A percentile compares a stretch with the other conserved stretches of the same genome.
These are phyloP conservation scores for Arachis stenosperma DNA, from an alignment of 306 rosid genomes.

Conservation along the genomic window DNA sequence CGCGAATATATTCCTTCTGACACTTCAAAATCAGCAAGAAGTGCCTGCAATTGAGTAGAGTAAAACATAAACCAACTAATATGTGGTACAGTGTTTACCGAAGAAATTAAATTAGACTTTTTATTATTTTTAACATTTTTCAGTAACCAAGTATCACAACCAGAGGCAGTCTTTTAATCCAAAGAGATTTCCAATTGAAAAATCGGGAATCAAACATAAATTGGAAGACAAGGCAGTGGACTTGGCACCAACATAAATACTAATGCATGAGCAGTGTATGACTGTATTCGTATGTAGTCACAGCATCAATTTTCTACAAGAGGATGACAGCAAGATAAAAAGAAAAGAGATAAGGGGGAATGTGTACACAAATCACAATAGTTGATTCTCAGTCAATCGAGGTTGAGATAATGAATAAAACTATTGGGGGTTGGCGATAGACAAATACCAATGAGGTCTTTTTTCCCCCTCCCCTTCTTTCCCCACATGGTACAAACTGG, in stretches of 20 bases:
- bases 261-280: neutral
- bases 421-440: neutral
- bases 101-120: conserved; percentile 3
- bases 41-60: conserved; percentile 52
- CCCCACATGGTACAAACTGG: neutral
- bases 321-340: neutral
- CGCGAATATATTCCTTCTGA: conserved; percentile 77
- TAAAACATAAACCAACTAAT: conserved; percentile 16
- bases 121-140: neutral
- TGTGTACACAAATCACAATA: no score
- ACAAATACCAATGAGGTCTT: neutral
- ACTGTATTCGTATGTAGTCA: neutral
- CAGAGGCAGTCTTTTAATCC: neutral
- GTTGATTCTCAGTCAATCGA: no score
- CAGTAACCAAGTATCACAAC: conserved; percentile 7
- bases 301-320: neutral
- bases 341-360: no score
- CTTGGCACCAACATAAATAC: neutral
- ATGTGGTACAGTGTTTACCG: neutral
- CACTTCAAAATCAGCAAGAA: conserved; percentile 76
- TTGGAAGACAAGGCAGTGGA: neutral
- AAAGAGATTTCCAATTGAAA: conserved; percentile 24
- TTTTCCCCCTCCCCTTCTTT: no score
- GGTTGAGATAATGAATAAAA: no score
- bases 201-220: conserved; percentile 8